Evolutionary conservation across 106 monocot species (phyloP).

Genomic region (Allium cepa): DNA sequence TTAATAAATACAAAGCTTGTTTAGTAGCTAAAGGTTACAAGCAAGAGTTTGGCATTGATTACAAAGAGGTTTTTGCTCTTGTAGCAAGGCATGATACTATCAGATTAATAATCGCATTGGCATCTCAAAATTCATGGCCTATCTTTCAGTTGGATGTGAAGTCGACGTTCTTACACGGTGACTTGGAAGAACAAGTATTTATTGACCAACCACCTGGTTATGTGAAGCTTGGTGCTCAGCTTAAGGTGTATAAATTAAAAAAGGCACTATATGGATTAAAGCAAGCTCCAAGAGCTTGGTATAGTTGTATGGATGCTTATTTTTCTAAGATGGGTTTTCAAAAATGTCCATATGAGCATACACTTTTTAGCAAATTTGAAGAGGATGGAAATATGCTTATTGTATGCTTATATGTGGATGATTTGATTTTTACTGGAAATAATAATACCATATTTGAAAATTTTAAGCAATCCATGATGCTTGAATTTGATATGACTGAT

Average conservation of each 20-base stretch:
- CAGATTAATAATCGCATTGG: background rate
- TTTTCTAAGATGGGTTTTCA: background rate
- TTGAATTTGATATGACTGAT: background rate
- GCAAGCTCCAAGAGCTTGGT: background rate
- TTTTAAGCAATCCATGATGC: conserved; percentile 1
- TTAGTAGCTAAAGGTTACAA: conserved; percentile 1
- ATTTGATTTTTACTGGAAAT: conserved; percentile 6
- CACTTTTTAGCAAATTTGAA: background rate
- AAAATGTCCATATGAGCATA: background rate
- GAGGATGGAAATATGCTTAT: background rate
- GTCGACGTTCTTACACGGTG: background rate
- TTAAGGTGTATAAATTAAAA: background rate
- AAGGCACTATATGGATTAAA: background rate
- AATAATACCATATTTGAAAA: background rate
- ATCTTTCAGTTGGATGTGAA: background rate
- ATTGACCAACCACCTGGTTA: background rate
- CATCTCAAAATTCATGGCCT: background rate
- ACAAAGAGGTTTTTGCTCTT: background rate
- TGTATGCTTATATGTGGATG: background rate
- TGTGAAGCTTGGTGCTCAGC: background rate
- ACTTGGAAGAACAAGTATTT: background rate
- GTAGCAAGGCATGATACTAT: background rate
- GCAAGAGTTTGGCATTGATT: background rate
- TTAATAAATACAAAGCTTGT: background rate
- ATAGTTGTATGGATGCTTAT: too few relatives aligned